Conservation (phyloP, 371 early-diverging fungal genomes). For the Rhizopus sp. region DNA sequence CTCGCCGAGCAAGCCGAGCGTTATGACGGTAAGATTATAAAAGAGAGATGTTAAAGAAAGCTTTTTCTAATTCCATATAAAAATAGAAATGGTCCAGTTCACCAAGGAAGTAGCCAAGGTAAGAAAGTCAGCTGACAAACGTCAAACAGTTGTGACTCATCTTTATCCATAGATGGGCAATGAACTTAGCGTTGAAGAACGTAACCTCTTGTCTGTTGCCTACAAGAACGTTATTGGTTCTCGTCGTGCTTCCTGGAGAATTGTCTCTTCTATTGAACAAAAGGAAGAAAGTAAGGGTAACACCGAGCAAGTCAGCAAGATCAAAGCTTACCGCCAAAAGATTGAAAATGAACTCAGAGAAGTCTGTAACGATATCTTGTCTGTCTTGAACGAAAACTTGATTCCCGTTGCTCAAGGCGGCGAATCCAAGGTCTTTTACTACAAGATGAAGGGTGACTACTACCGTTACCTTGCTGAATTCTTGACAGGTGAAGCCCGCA, state of each 20-base stretch:
- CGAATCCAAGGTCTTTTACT: constrained; percentile 98
- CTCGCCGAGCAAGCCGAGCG: constrained; percentile 99
- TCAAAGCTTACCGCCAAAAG: constrained; percentile 87
- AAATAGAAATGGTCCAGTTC: constrained; percentile 90
- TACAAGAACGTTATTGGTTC: constrained; percentile 99
- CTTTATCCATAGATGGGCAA: constrained; percentile 39
- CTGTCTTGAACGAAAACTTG: constrained; percentile 88
- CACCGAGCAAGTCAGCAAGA: constrained; percentile 80
- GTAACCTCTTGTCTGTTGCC: constrained; percentile 98
- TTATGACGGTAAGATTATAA: constrained; percentile 72
- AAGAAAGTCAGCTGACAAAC: constrained; percentile 11
- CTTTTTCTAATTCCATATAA: not conserved
- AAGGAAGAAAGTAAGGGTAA: constrained; percentile 96
- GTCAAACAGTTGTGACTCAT: constrained; percentile 2
- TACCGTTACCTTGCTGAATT: constrained; percentile 99
- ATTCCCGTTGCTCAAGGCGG: constrained; percentile 84
- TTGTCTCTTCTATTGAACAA: constrained; percentile 97
- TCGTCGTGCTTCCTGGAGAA: constrained; percentile 99
- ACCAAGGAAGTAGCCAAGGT: constrained; percentile 86
- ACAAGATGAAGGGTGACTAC: constrained; percentile 94
- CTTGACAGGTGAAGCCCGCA: constrained; percentile 83
- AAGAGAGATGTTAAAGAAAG: not conserved
- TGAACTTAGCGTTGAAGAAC: constrained; percentile 95
- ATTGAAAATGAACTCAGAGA: constrained; percentile 95
- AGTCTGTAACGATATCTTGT: constrained; percentile 95